Evolutionary conservation across 1,139 yeast genomes (phyloP).

Genomic region (Diutina mesorugosa): DNA sequence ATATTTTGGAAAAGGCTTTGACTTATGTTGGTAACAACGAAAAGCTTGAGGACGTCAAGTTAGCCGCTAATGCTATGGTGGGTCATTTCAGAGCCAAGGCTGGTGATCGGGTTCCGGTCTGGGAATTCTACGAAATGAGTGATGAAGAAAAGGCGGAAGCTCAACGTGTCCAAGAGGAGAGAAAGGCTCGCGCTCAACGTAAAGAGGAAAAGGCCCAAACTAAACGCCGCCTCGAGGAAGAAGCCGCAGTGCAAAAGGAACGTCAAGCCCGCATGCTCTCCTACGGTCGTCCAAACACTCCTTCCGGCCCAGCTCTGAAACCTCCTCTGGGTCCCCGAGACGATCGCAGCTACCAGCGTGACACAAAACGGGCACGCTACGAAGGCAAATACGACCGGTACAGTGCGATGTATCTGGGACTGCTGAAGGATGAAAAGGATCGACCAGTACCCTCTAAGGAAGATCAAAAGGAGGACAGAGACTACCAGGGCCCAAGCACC

Average conservation of each 20-base stretch:
- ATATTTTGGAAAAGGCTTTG: constrained; percentile 33
- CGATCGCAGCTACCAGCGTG: neutral
- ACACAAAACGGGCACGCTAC: neutral
- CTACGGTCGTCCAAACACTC: neutral
- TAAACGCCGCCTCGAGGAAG: neutral
- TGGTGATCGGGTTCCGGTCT: constrained; percentile 40
- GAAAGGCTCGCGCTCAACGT: neutral
- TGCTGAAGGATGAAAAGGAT: neutral
- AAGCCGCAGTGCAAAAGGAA: neutral
- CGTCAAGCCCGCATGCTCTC: neutral
- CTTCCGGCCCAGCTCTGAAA: neutral
- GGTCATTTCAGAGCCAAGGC: constrained; percentile 58
- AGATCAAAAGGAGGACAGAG: neutral
- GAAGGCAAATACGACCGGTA: neutral
- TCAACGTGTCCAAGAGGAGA: neutral
- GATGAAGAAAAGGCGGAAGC: neutral
- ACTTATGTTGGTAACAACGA: constrained; percentile 40
- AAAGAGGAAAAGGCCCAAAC: neutral
- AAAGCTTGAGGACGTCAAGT: constrained; percentile 64
- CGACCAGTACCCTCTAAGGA: neutral
- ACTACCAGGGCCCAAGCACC: neutral
- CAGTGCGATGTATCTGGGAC: neutral
- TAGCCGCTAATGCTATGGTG: constrained; percentile 65
- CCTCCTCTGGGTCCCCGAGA: neutral
- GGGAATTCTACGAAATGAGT: constrained; percentile 30